phyloP scores from a whole-genome alignment of 306 rosid species.

The Abrus precatorius region DNA sequence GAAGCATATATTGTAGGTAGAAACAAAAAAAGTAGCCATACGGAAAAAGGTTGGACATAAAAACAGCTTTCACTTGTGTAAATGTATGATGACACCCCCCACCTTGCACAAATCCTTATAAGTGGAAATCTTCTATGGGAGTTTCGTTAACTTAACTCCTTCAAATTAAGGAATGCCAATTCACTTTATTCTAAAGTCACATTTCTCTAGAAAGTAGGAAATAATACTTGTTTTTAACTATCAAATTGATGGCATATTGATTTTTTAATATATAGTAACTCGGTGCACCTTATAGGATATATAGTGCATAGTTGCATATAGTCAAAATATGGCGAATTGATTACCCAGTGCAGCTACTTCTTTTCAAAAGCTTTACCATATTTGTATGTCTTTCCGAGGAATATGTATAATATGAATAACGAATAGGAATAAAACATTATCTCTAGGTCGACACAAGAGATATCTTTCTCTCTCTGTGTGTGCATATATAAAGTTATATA shows the following conservation, averaged over 20 bases:
- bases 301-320: neutral
- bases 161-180: slow-evolving; percentile 17
- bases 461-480: neutral
- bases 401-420: slow-evolving; percentile 11
- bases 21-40: neutral
- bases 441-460: neutral
- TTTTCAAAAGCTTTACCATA: slow-evolving; percentile 19
- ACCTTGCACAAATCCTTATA: slow-evolving; percentile 33
- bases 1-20: neutral
- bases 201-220: slow-evolving; percentile 12
- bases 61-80: slow-evolving; percentile 52
- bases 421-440: slow-evolving; percentile 28
- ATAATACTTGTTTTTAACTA: neutral
- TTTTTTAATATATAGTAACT: neutral
- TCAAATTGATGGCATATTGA: neutral
- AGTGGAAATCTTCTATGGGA: slow-evolving; percentile 32
- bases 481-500: neutral
- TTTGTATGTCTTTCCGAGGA: slow-evolving; percentile 39
- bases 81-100: slow-evolving; percentile 47
- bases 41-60: slow-evolving; percentile 44
- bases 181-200: slow-evolving; percentile 46
- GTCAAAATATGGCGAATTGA: slow-evolving; percentile 23
- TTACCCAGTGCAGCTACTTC: neutral
- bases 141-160: slow-evolving; percentile 25
- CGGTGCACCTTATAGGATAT: neutral